Base-by-base conservation (phyloP, 345 rosid genomes). In the Linum lewisii region DNA sequence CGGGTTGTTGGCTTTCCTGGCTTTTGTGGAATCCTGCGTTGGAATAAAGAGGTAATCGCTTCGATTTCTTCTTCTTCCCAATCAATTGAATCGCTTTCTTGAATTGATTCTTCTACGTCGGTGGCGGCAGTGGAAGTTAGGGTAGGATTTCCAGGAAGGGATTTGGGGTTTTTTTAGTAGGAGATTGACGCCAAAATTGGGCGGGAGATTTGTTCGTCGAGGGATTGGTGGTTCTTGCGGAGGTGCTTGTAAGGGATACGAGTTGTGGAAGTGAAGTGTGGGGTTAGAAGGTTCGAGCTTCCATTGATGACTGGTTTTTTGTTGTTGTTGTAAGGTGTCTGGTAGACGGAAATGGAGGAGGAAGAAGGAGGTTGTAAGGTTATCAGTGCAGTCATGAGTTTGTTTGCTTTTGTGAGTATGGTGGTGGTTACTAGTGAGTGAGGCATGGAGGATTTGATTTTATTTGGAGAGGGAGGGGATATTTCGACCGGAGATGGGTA, bases 51-150 rank as follows among this genome's bases (percentile, higher is more conserved):
- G 0, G 93, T 73, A 59, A 92, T 86, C 1, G 97, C 89, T 42
- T 83, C 89, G 47, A 86, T 57, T 69, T 92, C 95, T 5, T 75
- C 73, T 45, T 77, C 26, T 58, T 86, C 95, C 97, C 97, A 92
- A 3, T 72, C 70, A 62, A 64, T 37, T 58, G 21, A 5, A 6
- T 24, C 73, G 1, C 21, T 23, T 21, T 24, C 55, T 25, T 54
- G n/a, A n/a, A n/a, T n/a, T n/a, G n/a, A 62, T 13, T 49, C 70
- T 18, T 56, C 72, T n/a, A 32, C 54, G 21, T n/a, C 14, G 36
- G 59, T 58, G 23, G 60, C 47, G 57, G 60, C 49, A 13, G 54
- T 32, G 25, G 65, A 69, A 7, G 51, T 38, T 32, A 68, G 58
- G 37, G 70, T n/a, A n/a, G n/a, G n/a, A n/a, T 24, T 9, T 64